Evolutionary conservation across 306 rosid species (phyloP).

Genomic region (Castanopsis chinensis): DNA sequence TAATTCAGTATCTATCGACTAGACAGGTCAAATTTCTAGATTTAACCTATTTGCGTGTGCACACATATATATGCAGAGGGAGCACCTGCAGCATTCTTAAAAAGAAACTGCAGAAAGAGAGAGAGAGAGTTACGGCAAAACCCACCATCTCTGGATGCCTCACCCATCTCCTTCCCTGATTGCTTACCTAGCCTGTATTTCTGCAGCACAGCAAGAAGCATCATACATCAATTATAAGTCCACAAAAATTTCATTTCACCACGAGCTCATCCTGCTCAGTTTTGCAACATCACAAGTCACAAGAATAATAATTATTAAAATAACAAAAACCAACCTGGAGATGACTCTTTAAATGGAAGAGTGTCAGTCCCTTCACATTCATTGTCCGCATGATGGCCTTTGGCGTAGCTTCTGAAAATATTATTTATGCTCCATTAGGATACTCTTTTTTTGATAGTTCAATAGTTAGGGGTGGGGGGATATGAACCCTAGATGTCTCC

Average conservation of each 20-base stretch:
- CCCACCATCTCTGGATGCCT: conserved; percentile 88
- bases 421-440: conserved; percentile 34
- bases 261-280: conserved; percentile 9
- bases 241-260: conserved; percentile 16
- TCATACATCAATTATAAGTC: conserved; percentile 4
- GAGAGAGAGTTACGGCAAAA: conserved; percentile 18
- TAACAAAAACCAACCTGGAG: conserved; percentile 65
- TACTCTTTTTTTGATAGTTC: background rate
- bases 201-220: conserved; percentile 51
- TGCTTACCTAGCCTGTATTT: conserved; percentile 97
- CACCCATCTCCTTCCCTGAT: conserved; percentile 89
- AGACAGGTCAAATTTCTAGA: conserved; percentile 2
- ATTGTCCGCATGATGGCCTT: conserved; percentile 98
- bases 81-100: conserved; percentile 9
- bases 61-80: background rate
- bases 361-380: conserved; percentile 98
- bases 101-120: conserved; percentile 7
- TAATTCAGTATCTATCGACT: conserved; percentile 3
- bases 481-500: too few relatives aligned
- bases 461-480: too few relatives aligned
- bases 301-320: background rate
- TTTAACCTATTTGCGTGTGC: background rate
- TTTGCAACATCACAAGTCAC: background rate
- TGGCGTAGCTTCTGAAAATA: conserved; percentile 95
- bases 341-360: conserved; percentile 97